phyloP scores from a whole-genome alignment of 139 green algal species.

The Chlorella ohadii region DNA sequence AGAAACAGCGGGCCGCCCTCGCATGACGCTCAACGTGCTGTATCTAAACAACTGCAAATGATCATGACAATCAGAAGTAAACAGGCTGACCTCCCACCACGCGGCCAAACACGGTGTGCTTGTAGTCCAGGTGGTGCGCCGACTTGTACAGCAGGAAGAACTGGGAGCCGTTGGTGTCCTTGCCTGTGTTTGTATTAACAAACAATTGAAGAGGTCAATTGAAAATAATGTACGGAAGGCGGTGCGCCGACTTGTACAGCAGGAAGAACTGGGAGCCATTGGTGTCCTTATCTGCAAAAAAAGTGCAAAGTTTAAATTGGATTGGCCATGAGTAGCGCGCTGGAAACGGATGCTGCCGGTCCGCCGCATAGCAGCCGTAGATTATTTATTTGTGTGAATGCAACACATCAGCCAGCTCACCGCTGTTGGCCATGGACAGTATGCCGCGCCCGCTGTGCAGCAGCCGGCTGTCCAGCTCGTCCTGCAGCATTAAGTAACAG shows the following conservation, averaged over 20 bases:
- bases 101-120: conserved; percentile 91
- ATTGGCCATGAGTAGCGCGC: too few species aligned
- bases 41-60: too few species aligned
- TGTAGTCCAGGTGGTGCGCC: conserved; percentile 93
- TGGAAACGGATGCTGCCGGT: too few species aligned
- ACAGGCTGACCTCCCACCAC: conserved; percentile 74
- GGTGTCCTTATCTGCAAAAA: conserved; percentile 3
- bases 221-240: neutral
- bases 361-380: too few species aligned
- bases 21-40: too few species aligned
- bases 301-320: too few species aligned
- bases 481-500: conserved; percentile 6
- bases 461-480: conserved; percentile 79
- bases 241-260: conserved; percentile 87
- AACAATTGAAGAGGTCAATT: neutral
- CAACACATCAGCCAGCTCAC: neutral
- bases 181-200: neutral
- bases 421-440: conserved; percentile 96
- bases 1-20: too few species aligned
- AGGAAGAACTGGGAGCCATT: conserved; percentile 77
- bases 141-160: conserved; percentile 92
- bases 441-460: conserved; percentile 83
- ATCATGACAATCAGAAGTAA: too few species aligned
- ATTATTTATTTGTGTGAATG: too few species aligned
- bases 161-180: conserved; percentile 47